phyloP scores from a whole-genome alignment of 2,329 filamentous ascomycete species.

The Xylaria sp. region DNA sequence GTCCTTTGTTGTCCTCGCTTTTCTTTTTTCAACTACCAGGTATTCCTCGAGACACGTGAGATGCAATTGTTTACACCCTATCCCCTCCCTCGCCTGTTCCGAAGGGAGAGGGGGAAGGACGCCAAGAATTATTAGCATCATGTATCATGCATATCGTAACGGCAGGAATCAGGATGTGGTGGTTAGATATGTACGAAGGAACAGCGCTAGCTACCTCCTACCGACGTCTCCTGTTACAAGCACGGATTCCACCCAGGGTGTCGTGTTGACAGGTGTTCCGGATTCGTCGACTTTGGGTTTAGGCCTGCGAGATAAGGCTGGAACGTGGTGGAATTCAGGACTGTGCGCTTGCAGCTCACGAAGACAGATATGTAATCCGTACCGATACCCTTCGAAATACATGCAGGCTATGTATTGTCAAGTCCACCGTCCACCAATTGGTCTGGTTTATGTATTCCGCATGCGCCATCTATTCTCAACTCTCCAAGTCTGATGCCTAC shows the following conservation, averaged over 20 bases:
- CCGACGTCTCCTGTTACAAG: no score
- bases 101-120: background rate
- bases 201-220: no score
- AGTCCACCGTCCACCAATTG: no score
- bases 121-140: conserved; percentile 20
- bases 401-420: no score
- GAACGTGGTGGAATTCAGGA: conserved; percentile 3
- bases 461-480: background rate
- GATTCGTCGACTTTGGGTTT: conserved; percentile 20
- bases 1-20: background rate
- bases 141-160: conserved; percentile 11
- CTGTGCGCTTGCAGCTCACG: conserved; percentile 12
- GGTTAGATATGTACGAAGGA: no score
- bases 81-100: background rate
- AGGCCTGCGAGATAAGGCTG: conserved; percentile 17
- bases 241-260: background rate
- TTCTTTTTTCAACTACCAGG: background rate
- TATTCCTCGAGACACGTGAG: background rate
- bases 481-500: background rate
- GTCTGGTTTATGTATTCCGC: background rate
- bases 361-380: background rate
- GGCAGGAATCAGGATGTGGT: background rate
- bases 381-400: background rate
- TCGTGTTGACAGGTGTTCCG: conserved; percentile 20
- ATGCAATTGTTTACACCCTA: background rate